phyloP scores from a whole-genome alignment of 83 land plant genomes.

The Picea engelmannii region DNA sequence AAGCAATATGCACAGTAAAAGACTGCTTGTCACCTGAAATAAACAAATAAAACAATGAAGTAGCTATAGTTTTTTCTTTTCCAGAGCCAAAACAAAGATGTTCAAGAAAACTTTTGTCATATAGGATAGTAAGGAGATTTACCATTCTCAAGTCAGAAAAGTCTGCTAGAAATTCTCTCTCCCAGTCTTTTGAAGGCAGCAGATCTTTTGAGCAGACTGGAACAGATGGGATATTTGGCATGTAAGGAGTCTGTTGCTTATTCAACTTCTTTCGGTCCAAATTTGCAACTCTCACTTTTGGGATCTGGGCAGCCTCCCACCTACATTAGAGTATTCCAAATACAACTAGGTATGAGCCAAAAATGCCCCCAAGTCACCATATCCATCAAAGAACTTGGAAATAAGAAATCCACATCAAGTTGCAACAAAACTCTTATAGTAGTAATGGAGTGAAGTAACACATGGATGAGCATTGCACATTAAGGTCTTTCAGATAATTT shows the following conservation, averaged over 20 bases:
- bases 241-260: constrained; percentile 77
- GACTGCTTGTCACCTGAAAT: background rate
- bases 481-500: no score
- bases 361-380: no score
- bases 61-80: background rate
- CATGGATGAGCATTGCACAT: no score
- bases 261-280: constrained; percentile 37
- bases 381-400: no score
- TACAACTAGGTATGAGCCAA: no score
- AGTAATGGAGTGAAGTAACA: no score
- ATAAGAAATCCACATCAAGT: no score
- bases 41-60: background rate
- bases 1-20: background rate
- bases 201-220: constrained; percentile 58
- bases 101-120: background rate
- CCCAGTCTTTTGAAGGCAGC: constrained; percentile 85
- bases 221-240: constrained; percentile 90
- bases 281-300: constrained; percentile 81
- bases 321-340: constrained; percentile 25
- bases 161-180: constrained; percentile 69
- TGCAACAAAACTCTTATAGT: no score
- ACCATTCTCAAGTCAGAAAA: constrained; percentile 80
- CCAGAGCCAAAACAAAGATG: background rate
- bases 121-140: background rate
- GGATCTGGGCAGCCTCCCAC: constrained; percentile 93